Percentiles rank a stretch among this genome's conserved stretches.
phyloP scores from a whole-genome alignment of 139 green algal genomes.

The Spirogloea muscicola region DNA sequence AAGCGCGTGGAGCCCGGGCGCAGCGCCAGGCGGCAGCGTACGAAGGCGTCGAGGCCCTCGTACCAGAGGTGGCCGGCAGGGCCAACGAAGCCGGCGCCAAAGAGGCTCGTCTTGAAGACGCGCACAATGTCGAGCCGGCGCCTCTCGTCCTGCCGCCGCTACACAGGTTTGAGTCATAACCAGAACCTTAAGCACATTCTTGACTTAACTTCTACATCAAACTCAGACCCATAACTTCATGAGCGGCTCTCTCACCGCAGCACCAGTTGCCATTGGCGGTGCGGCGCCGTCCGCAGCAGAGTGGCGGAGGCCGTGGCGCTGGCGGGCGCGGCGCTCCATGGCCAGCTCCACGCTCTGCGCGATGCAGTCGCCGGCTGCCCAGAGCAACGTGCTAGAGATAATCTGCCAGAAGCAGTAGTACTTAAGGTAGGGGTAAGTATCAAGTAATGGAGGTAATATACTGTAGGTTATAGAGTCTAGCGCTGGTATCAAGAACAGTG shows the following conservation, averaged over 20 bases:
- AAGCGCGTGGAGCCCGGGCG: constrained; percentile 29
- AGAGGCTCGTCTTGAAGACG: constrained; percentile 22
- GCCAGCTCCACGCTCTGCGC: constrained; percentile 26
- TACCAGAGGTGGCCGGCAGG: constrained; percentile 41
- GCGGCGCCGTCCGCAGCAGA: too few relatives aligned
- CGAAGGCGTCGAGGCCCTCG: constrained; percentile 26
- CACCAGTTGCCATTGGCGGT: too few relatives aligned
- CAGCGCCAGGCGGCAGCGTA: constrained; percentile 5
- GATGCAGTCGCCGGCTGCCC: constrained; percentile 29
- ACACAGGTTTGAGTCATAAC: too few relatives aligned
- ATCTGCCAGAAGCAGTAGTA: too few relatives aligned
- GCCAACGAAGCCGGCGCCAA: constrained; percentile 30
- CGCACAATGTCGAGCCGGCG: neutral
- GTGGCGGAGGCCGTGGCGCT: too few relatives aligned
- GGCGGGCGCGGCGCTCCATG: neutral
- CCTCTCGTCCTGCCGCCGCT: neutral
- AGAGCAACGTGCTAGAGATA: constrained; percentile 2
- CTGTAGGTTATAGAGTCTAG: too few relatives aligned
- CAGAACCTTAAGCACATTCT: neutral
- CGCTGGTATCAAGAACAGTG: too few relatives aligned
- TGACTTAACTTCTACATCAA: neutral
- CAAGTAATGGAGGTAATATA: too few relatives aligned
- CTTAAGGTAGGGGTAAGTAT: too few relatives aligned
- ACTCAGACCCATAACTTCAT: neutral
- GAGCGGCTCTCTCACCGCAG: neutral